Conservation (phyloP, 2,329 filamentous ascomycete species). For the Stemphylium vesicarium region DNA sequence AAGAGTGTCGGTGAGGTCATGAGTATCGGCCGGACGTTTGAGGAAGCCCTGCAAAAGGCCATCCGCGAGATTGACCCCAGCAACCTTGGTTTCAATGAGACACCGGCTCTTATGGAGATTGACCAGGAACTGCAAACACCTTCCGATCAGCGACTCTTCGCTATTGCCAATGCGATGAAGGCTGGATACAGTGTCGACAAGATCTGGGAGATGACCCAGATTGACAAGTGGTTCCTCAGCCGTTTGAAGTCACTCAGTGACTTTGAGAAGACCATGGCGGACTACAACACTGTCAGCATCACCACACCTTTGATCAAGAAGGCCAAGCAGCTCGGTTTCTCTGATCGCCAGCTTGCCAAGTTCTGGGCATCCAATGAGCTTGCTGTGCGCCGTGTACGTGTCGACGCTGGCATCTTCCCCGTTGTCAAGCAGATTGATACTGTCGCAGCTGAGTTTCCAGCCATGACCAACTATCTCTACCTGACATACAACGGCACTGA, state of each 20-base stretch:
- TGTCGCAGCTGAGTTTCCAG: constrained; percentile 94
- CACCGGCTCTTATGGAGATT: constrained; percentile 84
- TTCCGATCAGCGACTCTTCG: constrained; percentile 95
- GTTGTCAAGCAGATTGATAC: constrained; percentile 99
- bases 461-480: constrained; percentile 94
- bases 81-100: constrained; percentile 94
- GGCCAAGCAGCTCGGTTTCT: constrained; percentile 94
- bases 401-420: constrained; percentile 85
- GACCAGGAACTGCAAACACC: constrained; percentile 96
- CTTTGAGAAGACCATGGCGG: constrained; percentile 80
- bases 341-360: constrained; percentile 88
- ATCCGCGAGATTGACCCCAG: constrained; percentile 94
- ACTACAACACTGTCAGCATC: constrained; percentile 70
- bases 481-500: constrained; percentile 92
- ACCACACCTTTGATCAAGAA: constrained; percentile 72
- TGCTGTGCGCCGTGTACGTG: constrained; percentile 79
- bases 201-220: constrained; percentile 98
- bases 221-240: constrained; percentile 97
- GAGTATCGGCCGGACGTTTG: constrained; percentile 95
- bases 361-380: constrained; percentile 96
- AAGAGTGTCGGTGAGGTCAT: constrained; percentile 99
- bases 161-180: constrained; percentile 97
- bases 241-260: constrained; percentile 90
- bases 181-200: constrained; percentile 92
- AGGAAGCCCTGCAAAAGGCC: constrained; percentile 98